Percentiles rank a stretch among this genome's conserved stretches.
Conservation (phyloP, 2,329 filamentous ascomycete species). For the Trichoderma aggressivum region DNA sequence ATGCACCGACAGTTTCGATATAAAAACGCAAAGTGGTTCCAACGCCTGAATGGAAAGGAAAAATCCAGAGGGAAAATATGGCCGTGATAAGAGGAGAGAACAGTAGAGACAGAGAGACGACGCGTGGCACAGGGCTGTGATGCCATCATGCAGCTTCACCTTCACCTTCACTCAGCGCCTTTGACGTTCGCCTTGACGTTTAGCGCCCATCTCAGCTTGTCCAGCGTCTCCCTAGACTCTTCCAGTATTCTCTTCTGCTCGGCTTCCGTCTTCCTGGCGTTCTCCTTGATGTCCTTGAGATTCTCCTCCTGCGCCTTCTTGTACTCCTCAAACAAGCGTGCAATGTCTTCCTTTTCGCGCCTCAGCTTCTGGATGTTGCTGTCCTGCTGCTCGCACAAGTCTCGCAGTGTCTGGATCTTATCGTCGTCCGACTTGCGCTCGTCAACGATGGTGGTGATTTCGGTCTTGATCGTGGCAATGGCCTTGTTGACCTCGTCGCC, state of each 20-base stretch:
- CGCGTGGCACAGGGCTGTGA: neutral
- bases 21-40: neutral
- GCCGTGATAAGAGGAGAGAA: neutral
- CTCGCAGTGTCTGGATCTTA: slow-evolving; percentile 61
- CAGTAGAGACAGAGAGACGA: neutral
- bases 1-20: slow-evolving; percentile 8
- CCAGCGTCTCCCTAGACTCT: slow-evolving; percentile 57
- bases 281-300: slow-evolving; percentile 56
- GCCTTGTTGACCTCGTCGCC: slow-evolving; percentile 58
- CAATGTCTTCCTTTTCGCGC: slow-evolving; percentile 61
- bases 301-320: slow-evolving; percentile 61
- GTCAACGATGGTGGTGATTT: slow-evolving; percentile 53
- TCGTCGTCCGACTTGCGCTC: slow-evolving; percentile 59
- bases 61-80: neutral
- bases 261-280: slow-evolving; percentile 55
- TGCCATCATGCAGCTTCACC: neutral
- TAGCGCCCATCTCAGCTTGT: slow-evolving; percentile 71
- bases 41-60: neutral
- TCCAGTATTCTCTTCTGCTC: slow-evolving; percentile 59
- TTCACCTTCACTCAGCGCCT: slow-evolving; percentile 46
- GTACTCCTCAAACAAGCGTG: slow-evolving; percentile 59
- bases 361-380: slow-evolving; percentile 60
- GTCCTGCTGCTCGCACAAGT: slow-evolving; percentile 71
- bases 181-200: slow-evolving; percentile 61
- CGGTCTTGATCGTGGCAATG: slow-evolving; percentile 46